Conservation (phyloP, 2,329 filamentous ascomycete genomes). For the Monilinia fructigena region DNA sequence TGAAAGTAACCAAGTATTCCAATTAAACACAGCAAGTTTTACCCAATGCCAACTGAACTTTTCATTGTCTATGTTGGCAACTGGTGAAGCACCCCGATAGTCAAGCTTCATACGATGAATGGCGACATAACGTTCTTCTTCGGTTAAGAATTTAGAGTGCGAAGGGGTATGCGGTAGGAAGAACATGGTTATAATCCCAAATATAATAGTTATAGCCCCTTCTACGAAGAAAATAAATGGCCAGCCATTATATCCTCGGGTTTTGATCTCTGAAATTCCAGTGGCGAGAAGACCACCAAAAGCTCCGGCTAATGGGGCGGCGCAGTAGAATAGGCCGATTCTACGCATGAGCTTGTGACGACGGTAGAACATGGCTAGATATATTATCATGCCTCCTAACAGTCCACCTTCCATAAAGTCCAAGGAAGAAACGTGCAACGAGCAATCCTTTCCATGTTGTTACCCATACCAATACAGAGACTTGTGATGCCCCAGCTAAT, state of each 20-base stretch:
- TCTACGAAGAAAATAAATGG: conserved; percentile 24
- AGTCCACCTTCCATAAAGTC: conserved; percentile 50
- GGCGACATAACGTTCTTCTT: conserved; percentile 14
- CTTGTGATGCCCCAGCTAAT: conserved; percentile 47
- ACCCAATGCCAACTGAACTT: conserved; percentile 24
- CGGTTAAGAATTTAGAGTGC: conserved; percentile 10
- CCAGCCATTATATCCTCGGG: conserved; percentile 17
- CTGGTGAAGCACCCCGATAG: conserved; percentile 9
- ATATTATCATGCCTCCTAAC: conserved; percentile 54
- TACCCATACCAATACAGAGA: conserved; percentile 49
- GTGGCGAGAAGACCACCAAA: conserved; percentile 71
- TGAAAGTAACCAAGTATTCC: conserved; percentile 20
- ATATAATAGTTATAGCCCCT: conserved; percentile 15
- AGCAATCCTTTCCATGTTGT: conserved; percentile 45
- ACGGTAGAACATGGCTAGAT: conserved; percentile 62
- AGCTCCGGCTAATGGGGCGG: conserved; percentile 74
- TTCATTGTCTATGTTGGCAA: conserved; percentile 11
- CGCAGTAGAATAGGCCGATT: conserved; percentile 82
- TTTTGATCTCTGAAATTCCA: conserved; percentile 38
- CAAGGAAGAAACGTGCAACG: conserved; percentile 49
- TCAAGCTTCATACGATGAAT: conserved; percentile 22
- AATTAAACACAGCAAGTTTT: conserved; percentile 18
- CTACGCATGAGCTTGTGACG: conserved; percentile 74
- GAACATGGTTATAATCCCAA: conserved; percentile 11
- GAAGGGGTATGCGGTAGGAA: conserved; percentile 21